Base-by-base conservation (phyloP, 176 grass and related monocot genomes). In the Rhipidocladum racemiflorum region DNA sequence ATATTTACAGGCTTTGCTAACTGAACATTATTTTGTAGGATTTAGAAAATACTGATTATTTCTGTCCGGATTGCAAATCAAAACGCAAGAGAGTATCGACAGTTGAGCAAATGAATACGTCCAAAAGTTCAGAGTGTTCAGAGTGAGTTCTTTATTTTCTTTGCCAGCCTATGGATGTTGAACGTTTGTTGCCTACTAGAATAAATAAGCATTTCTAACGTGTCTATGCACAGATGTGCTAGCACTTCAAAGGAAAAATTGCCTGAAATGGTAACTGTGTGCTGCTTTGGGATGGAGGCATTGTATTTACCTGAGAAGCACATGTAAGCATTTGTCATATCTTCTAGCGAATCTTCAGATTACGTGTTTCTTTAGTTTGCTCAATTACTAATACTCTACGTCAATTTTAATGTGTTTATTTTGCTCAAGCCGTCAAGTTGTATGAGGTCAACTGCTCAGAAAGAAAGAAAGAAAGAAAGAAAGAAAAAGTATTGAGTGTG, bases 11-110 rank as follows among this genome's bases (percentile, higher is more conserved):
- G 42, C 18, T 64, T 86, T 57, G 61, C 76, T 78, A 45, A 85
- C 50, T 38, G 18, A 1, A 21, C 24, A 55, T 82, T 86, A 32
- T 82, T 73, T 66, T 84, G 12, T 70, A 99, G 96, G 92, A 95
- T 82, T 87, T 95, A 42, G 92, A 90, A 88, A 90, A 83, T 72
- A 73, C 85, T 2, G 89, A 95, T 21, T 99, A 99, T 63, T 99
- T 95, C 83, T 98, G 92, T 76, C 95, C 92, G 1, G 92, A 92
- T 66, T 98, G 4, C 35, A 36, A 36, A 36, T 36, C 35, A 36
- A 6, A 6, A 36, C 35, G 6, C 35, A 36, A 36, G 4, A 36
- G 14, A 68, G 45, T 45, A 53, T 51, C 34, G 9, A 51, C 27
- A 69, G 67, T 78, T 59, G 70, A 60, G 70, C 80, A 76, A 60